Conservation (phyloP, 2,329 filamentous ascomycete species). For the Penicillium rolfsii region DNA sequence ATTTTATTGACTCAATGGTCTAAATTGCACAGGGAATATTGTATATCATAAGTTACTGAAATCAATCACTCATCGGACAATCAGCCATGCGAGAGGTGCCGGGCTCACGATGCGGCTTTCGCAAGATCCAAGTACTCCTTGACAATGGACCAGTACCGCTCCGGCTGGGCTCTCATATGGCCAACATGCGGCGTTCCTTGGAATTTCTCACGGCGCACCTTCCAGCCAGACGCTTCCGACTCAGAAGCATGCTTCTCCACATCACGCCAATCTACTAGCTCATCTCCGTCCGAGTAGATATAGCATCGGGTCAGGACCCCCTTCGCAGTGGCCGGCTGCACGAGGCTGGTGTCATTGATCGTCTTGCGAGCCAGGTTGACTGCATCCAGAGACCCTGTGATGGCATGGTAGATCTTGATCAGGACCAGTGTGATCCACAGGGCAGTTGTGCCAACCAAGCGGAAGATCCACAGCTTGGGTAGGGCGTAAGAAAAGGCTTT, state of each 20-base stretch:
- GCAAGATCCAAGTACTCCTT: slow-evolving; percentile 25
- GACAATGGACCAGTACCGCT: slow-evolving; percentile 46
- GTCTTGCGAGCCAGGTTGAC: slow-evolving; percentile 33
- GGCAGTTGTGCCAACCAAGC: slow-evolving; percentile 31
- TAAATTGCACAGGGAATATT: background rate
- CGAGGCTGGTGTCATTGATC: slow-evolving; percentile 38
- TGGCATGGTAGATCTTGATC: slow-evolving; percentile 22
- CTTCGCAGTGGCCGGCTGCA: slow-evolving; percentile 18
- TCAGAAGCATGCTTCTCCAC: slow-evolving; percentile 43
- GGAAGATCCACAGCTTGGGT: slow-evolving; percentile 37
- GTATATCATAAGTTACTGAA: background rate
- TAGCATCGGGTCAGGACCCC: slow-evolving; percentile 37
- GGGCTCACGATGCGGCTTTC: background rate
- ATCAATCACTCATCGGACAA: background rate
- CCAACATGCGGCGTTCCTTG: slow-evolving; percentile 44
- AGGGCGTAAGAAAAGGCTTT: slow-evolving; percentile 43
- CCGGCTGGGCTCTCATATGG: slow-evolving; percentile 44
- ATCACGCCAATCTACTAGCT: slow-evolving; percentile 40
- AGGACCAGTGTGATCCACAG: slow-evolving; percentile 32
- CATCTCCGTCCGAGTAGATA: slow-evolving; percentile 46
- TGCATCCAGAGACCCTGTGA: slow-evolving; percentile 29
- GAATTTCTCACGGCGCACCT: slow-evolving; percentile 43
- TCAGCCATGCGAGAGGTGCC: background rate
- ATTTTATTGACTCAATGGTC: background rate
- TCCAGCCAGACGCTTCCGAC: slow-evolving; percentile 37